Evolutionary conservation across 192 early-diverging fungal genomes (phyloP).

Genomic region (Diversispora eburnea): DNA sequence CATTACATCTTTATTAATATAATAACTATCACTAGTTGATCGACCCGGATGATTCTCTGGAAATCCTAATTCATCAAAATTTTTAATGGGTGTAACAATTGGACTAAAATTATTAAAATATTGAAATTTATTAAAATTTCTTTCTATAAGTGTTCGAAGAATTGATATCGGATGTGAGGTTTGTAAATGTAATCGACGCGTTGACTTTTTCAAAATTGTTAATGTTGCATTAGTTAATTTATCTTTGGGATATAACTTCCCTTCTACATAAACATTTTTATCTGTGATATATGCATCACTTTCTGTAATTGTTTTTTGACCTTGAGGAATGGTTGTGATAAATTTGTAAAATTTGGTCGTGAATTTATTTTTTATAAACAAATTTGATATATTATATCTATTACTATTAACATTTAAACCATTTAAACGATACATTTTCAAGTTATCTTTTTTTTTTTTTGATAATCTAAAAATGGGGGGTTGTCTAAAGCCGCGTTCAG

Average conservation of each 20-base stretch:
- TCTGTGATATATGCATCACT: not conserved
- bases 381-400: too few species aligned
- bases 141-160: conserved; percentile 74
- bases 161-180: conserved; percentile 85
- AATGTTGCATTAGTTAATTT: conserved; percentile 73
- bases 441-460: too few species aligned
- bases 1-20: conserved; percentile 74
- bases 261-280: conserved; percentile 19
- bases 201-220: conserved; percentile 71
- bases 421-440: too few species aligned
- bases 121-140: conserved; percentile 64
- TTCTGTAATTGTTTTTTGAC: not conserved
- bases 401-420: too few species aligned
- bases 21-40: conserved; percentile 86
- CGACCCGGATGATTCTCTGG: conserved; percentile 79
- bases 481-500: too few species aligned
- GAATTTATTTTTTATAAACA: too few species aligned
- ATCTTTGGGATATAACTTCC: conserved; percentile 49
- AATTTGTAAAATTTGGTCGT: too few species aligned
- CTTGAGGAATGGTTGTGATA: too few species aligned
- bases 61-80: conserved; percentile 93
- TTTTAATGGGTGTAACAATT: conserved; percentile 76
- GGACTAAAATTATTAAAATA: conserved; percentile 68
- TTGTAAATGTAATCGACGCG: conserved; percentile 70
- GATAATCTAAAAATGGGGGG: too few species aligned